These are phyloP conservation scores for Ogataea nakhonphanomensis DNA, from an alignment of 805 yeast species.

Conservation along the genomic window DNA sequence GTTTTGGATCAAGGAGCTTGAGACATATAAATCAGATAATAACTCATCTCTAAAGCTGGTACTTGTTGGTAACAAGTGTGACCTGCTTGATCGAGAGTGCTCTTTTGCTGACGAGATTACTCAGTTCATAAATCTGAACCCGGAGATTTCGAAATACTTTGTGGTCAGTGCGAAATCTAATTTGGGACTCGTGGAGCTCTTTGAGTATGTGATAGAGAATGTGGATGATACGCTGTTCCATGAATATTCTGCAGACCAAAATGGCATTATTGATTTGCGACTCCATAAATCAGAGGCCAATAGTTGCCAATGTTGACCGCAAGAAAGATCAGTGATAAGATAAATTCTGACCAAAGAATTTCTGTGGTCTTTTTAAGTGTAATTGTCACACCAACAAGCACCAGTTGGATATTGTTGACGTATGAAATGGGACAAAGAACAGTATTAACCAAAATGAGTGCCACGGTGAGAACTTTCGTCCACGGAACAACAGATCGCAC, in stretches of 20 bases:
- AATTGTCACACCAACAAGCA: slow-evolving; percentile 5
- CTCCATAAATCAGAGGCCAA: slow-evolving; percentile 8
- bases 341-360: background rate
- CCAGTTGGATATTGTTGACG: slow-evolving; percentile 6
- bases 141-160: slow-evolving; percentile 23
- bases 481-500: background rate
- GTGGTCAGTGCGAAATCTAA: slow-evolving; percentile 73
- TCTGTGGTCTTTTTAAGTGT: background rate
- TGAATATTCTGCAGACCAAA: slow-evolving; percentile 20
- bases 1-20: slow-evolving; percentile 85
- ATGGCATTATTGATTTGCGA: slow-evolving; percentile 26
- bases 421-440: slow-evolving; percentile 1
- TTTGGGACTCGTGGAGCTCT: slow-evolving; percentile 49
- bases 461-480: background rate
- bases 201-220: slow-evolving; percentile 31
- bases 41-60: slow-evolving; percentile 30
- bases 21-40: slow-evolving; percentile 27
- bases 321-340: background rate
- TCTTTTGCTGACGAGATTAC: slow-evolving; percentile 20
- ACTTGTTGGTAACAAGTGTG: slow-evolving; percentile 83
- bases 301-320: slow-evolving; percentile 8
- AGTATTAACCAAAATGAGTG: slow-evolving; percentile 4
- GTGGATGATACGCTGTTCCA: slow-evolving; percentile 29
- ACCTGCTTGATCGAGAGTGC: slow-evolving; percentile 41
- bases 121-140: slow-evolving; percentile 23